Base-by-base conservation (phyloP, 352 stramenopile species). In the Pythium utonaiense region DNA sequence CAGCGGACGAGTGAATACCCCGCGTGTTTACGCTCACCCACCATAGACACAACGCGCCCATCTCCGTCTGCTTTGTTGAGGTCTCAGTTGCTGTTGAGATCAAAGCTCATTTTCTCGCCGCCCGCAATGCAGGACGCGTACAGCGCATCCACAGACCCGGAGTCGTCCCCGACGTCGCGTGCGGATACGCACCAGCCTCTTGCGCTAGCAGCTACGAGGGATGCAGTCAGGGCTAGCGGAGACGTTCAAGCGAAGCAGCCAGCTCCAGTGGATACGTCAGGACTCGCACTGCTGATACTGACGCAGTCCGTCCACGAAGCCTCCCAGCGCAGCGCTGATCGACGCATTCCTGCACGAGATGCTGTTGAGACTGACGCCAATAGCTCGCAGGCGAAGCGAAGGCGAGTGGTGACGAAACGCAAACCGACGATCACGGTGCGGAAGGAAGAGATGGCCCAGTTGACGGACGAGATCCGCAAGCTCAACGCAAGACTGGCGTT, bases 281-380 rank as follows among this genome's bases (percentile, higher is more conserved):
- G 36, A 10, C 48, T 53, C 4, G 57, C 57, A 12, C 34, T 64
- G 47, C 36, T 64, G 47, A 25, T 28, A 36, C n/a, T 64, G 25
- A 57, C 56, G 24, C n/a, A 53, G 47, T 64, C 57, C 2, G 57
- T 62, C 24, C 56, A 62, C 9, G 30, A 62, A 34, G 56, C 56
- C 13, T 27, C 57, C 19, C 56, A 56, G 21, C 10, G 31, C 10
- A 56, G 44, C 10, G 56, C 56, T 1, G 45, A 56, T 3, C 17
- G 42, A 19, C 55, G 55, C 17, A 17, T 28, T 2, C 55, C 42
- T 19, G 21, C 36, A 14, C 17, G 44, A 22, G 55, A 54, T 17
- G 14, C 4, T 13, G 6, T 19, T 21, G 25, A 4, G 30, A 33
- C 10, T 16, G 53, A 47, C 6, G 21, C 38, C 8, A 10, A 5